A percentile compares a stretch with the other conserved stretches of the same genome.
These are phyloP conservation scores for Cercospora brassicicola DNA, from an alignment of 2,329 filamentous ascomycete genomes.

Conservation along the genomic window DNA sequence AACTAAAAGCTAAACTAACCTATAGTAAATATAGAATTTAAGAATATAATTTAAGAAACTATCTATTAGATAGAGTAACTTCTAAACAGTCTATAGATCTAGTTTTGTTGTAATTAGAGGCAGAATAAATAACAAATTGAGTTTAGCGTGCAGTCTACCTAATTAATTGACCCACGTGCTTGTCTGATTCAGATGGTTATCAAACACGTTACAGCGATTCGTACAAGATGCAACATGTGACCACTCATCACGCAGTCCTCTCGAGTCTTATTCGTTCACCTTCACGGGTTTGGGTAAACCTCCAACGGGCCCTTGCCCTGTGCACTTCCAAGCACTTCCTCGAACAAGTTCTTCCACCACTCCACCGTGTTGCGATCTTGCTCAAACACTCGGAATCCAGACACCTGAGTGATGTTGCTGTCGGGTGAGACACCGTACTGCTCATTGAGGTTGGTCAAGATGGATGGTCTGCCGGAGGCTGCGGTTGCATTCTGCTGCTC, in stretches of 20 bases:
- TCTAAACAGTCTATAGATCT: too few relatives aligned
- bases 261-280: background rate
- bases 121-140: too few relatives aligned
- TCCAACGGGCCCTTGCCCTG: constrained; percentile 22
- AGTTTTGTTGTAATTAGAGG: too few relatives aligned
- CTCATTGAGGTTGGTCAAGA: constrained; percentile 16
- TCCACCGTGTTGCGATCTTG: constrained; percentile 22
- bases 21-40: too few relatives aligned
- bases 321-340: constrained; percentile 25
- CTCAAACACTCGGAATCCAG: constrained; percentile 21
- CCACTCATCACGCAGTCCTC: background rate
- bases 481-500: constrained; percentile 14
- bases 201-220: too few relatives aligned
- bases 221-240: background rate
- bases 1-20: too few relatives aligned
- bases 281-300: constrained; percentile 20
- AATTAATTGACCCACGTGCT: too few relatives aligned
- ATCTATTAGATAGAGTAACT: too few relatives aligned
- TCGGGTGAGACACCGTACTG: constrained; percentile 9
- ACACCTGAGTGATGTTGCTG: constrained; percentile 20
- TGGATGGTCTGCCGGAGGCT: background rate
- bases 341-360: constrained; percentile 29
- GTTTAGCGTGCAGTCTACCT: too few relatives aligned
- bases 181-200: too few relatives aligned
- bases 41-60: too few relatives aligned